Percentiles rank a stretch among this genome's conserved stretches.
phyloP scores from a whole-genome alignment of 2,329 filamentous ascomycete species.

The Catunica adiposa region DNA sequence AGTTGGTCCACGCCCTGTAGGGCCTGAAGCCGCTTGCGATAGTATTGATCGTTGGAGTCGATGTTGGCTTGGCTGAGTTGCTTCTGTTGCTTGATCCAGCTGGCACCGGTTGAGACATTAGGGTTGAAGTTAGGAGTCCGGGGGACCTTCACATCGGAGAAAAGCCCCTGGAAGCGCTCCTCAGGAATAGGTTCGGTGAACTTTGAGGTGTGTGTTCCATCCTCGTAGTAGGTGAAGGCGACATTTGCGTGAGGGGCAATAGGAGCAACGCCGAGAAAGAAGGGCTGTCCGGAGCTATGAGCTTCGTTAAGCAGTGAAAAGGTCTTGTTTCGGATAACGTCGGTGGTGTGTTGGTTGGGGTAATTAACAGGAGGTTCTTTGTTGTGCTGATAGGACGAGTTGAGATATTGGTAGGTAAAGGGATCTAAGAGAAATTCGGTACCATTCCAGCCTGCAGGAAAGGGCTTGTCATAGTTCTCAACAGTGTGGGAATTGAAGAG shows the following conservation, averaged over 20 bases:
- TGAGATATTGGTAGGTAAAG: constrained; percentile 51
- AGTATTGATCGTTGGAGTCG: constrained; percentile 24
- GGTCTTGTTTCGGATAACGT: constrained; percentile 34
- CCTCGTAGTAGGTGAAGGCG: constrained; percentile 17
- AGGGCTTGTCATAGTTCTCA: constrained; percentile 34
- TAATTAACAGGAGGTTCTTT: constrained; percentile 34
- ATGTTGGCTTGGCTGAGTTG: constrained; percentile 20
- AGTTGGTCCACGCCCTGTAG: constrained; percentile 32
- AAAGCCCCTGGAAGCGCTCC: constrained; percentile 42
- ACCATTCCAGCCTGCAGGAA: constrained; percentile 38
- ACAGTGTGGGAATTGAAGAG: constrained; percentile 35
- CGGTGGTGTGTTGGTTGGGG: constrained; percentile 35
- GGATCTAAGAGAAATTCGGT: constrained; percentile 46
- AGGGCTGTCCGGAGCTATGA: constrained; percentile 28
- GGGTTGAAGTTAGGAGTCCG: constrained; percentile 53
- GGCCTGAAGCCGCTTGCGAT: constrained; percentile 26
- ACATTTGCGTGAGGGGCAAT: constrained; percentile 22
- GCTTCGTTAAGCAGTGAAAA: constrained; percentile 37
- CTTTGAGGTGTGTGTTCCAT: constrained; percentile 6
- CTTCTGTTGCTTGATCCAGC: constrained; percentile 28
- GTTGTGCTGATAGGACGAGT: constrained; percentile 47
- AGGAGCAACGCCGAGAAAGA: constrained; percentile 41
- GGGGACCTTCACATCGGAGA: constrained; percentile 41
- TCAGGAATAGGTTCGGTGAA: constrained; percentile 26
- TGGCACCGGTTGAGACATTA: constrained; percentile 23